Evolutionary conservation across 306 rosid species (phyloP).

Genomic region (Citrullus colocynthis): DNA sequence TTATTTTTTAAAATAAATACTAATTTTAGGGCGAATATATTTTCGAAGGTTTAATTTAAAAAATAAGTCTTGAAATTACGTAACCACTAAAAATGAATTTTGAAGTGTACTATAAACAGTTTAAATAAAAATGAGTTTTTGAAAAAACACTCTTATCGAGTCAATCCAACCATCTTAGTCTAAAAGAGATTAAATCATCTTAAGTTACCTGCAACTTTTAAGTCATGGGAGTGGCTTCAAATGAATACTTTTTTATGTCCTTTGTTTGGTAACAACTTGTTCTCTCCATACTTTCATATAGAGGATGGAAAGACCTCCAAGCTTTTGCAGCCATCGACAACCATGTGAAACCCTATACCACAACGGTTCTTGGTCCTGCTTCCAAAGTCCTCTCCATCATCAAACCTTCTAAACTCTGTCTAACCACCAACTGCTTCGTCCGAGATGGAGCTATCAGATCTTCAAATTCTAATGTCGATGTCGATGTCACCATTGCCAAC

Average conservation of each 20-base stretch:
- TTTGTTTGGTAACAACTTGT: background rate
- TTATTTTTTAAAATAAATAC: too few relatives aligned
- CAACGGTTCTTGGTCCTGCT: conserved; percentile 2
- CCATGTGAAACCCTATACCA: conserved; percentile 2
- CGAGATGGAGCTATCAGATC: conserved; percentile 34
- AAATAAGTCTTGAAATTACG: too few relatives aligned
- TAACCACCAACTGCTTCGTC: conserved; percentile 14
- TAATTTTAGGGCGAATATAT: too few relatives aligned
- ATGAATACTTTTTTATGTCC: background rate
- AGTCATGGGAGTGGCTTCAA: background rate
- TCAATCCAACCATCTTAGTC: too few relatives aligned
- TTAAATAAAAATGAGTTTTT: too few relatives aligned
- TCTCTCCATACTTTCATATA: conserved; percentile 10
- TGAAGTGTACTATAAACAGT: too few relatives aligned
- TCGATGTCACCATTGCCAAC: background rate
- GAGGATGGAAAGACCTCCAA: conserved; percentile 33
- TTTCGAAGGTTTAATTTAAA: too few relatives aligned
- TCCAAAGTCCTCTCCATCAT: conserved; percentile 19
- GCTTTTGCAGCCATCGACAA: conserved; percentile 12
- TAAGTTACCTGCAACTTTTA: background rate
- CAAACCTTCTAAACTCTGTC: conserved; percentile 22
- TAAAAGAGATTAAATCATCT: too few relatives aligned
- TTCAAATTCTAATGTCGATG: conserved; percentile 19
- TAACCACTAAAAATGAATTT: too few relatives aligned
- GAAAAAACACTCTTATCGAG: too few relatives aligned